Evolutionary conservation across 352 stramenopile genomes (phyloP).

Genomic region (Pythium biforme): DNA sequence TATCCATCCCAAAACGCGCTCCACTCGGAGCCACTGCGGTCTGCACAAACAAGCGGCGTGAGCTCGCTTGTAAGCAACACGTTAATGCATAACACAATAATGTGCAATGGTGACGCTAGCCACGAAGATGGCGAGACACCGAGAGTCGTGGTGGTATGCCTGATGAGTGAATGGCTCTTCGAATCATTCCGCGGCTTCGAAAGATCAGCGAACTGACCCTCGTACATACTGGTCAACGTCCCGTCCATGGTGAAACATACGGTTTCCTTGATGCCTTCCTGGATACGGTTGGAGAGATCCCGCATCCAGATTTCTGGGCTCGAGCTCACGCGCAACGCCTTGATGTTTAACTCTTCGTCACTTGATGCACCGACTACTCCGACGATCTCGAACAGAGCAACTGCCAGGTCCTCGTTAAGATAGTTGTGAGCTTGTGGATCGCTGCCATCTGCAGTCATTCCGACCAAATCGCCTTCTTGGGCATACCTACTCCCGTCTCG

Average conservation of each 20-base stretch:
- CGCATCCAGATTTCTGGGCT: slow-evolving; percentile 71
- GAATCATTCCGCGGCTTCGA: slow-evolving; percentile 15
- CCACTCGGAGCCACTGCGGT: slow-evolving; percentile 43
- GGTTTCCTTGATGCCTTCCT: slow-evolving; percentile 35
- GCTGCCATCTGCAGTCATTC: too few relatives aligned
- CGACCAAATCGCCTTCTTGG: neutral
- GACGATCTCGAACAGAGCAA: slow-evolving; percentile 38
- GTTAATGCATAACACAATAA: slow-evolving; percentile 54
- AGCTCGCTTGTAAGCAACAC: slow-evolving; percentile 61
- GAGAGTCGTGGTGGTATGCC: neutral
- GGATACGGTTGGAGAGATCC: slow-evolving; percentile 45
- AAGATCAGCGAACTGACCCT: slow-evolving; percentile 47
- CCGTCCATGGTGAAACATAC: slow-evolving; percentile 37
- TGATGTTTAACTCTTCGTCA: slow-evolving; percentile 41
- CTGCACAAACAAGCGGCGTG: slow-evolving; percentile 33
- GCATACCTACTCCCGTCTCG: neutral
- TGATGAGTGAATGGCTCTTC: neutral
- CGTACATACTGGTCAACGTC: slow-evolving; percentile 37
- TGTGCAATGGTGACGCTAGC: slow-evolving; percentile 45
- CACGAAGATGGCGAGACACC: slow-evolving; percentile 18
- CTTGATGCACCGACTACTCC: slow-evolving; percentile 29
- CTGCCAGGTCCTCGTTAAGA: slow-evolving; percentile 18
- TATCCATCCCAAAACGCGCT: slow-evolving; percentile 47
- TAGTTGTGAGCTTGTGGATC: neutral
- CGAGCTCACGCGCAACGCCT: slow-evolving; percentile 38